Evolutionary conservation across 148 eudicot genomes (phyloP).

Genomic region (Rhododendron williamsianum): DNA sequence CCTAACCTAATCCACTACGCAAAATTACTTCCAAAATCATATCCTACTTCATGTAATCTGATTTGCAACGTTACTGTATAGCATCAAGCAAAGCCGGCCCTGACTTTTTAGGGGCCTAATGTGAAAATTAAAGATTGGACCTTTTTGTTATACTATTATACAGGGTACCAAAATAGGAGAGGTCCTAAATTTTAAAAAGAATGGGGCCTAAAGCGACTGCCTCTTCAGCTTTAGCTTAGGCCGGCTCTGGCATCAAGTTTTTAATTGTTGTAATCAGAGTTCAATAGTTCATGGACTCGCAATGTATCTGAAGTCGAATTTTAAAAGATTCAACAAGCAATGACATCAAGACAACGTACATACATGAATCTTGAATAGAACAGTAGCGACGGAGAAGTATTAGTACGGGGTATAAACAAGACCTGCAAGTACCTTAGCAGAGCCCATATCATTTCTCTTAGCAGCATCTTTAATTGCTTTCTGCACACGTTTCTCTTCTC

Average conservation of each 20-base stretch:
- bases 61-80: background rate
- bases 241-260: background rate
- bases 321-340: background rate
- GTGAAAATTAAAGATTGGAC: too few species aligned
- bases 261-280: background rate
- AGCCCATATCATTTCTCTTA: constrained; percentile 91
- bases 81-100: background rate
- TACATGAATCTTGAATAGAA: background rate
- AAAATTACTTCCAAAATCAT: background rate
- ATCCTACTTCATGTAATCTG: background rate
- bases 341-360: background rate
- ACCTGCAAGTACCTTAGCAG: constrained; percentile 68
- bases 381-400: background rate
- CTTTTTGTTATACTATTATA: too few species aligned
- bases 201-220: too few species aligned
- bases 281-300: background rate
- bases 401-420: background rate
- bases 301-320: background rate
- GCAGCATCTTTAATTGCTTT: constrained; percentile 97
- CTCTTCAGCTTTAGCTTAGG: too few species aligned
- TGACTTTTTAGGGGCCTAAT: too few species aligned
- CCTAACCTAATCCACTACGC: background rate
- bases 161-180: too few species aligned
- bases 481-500: constrained; percentile 90
- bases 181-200: too few species aligned